Percentiles rank a stretch among this genome's conserved stretches.
phyloP scores from a whole-genome alignment of 352 stramenopile species.

The Phytopythium chamaehyphon region DNA sequence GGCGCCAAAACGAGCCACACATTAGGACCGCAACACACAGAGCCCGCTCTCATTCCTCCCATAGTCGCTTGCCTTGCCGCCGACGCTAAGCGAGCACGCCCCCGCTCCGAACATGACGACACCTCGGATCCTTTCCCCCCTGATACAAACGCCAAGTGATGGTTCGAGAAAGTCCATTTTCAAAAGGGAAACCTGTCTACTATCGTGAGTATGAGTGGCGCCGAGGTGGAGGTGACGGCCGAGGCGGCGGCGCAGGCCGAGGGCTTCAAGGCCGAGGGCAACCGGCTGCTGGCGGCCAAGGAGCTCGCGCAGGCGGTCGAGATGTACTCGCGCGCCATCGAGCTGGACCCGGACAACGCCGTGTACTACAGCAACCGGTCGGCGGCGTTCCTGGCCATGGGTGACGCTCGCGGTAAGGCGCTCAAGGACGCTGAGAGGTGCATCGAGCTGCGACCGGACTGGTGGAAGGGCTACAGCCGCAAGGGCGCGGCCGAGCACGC shows the following conservation, averaged over 20 bases:
- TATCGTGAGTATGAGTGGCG: background rate
- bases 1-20: background rate
- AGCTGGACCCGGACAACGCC: constrained; percentile 80
- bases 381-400: constrained; percentile 74
- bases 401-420: constrained; percentile 76
- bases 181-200: too few species aligned
- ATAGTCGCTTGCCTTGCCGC: constrained; percentile 22
- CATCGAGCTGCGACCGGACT: constrained; percentile 72
- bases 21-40: too few species aligned
- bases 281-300: constrained; percentile 57
- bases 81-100: constrained; percentile 39
- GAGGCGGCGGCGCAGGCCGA: constrained; percentile 73
- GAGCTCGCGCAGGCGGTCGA: constrained; percentile 64
- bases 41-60: background rate
- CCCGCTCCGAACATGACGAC: constrained; percentile 24
- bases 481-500: constrained; percentile 80
- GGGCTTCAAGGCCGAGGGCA: constrained; percentile 83
- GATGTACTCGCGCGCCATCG: constrained; percentile 81
- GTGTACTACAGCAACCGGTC: constrained; percentile 87
- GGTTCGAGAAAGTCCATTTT: background rate
- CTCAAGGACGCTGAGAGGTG: constrained; percentile 74
- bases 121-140: background rate
- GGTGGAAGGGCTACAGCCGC: constrained; percentile 86
- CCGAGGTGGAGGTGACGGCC: constrained; percentile 16
- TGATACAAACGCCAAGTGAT: background rate